A percentile compares a stretch with the other conserved stretches of the same genome.
Conservation (phyloP, 2,329 filamentous ascomycete genomes). For the Alternaria arbusti region DNA sequence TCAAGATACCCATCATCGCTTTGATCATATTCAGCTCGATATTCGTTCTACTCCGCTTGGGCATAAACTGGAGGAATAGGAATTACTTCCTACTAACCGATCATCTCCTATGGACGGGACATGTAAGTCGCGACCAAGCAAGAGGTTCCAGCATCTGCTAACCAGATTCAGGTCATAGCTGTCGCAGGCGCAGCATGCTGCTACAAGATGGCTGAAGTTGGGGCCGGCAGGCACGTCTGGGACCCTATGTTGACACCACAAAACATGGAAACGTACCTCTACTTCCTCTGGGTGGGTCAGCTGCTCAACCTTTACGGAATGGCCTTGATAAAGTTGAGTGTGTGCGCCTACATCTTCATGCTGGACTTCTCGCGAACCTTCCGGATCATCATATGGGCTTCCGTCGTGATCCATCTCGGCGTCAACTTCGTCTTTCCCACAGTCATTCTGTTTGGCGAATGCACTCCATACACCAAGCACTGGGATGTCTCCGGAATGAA, state of each 20-base stretch:
- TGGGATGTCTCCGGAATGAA: slow-evolving; percentile 28
- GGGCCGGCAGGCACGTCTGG: slow-evolving; percentile 31
- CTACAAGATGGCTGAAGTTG: slow-evolving; percentile 28
- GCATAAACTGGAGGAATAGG: slow-evolving; percentile 27
- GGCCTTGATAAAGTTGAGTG: slow-evolving; percentile 37
- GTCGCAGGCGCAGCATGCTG: slow-evolving; percentile 24
- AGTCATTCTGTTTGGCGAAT: slow-evolving; percentile 31
- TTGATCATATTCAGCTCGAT: slow-evolving; percentile 31
- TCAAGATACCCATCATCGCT: slow-evolving; percentile 29
- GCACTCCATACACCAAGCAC: slow-evolving; percentile 29
- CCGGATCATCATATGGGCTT: slow-evolving; percentile 29
- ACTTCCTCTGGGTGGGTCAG: slow-evolving; percentile 30
- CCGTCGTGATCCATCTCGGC: slow-evolving; percentile 25
- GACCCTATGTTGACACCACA: slow-evolving; percentile 28
- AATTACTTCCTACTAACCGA: slow-evolving; percentile 33
- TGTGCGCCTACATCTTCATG: slow-evolving; percentile 36
- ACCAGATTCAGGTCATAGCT: slow-evolving; percentile 23
- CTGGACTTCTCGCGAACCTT: slow-evolving; percentile 32
- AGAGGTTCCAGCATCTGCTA: background rate
- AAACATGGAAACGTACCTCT: slow-evolving; percentile 26
- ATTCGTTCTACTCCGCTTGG: slow-evolving; percentile 28
- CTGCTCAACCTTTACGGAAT: slow-evolving; percentile 35
- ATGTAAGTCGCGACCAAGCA: slow-evolving; percentile 12
- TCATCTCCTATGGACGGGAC: slow-evolving; percentile 32
- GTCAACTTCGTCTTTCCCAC: slow-evolving; percentile 33